Base-by-base conservation (phyloP, 129 eudicot species). In the Apium graveolens region DNA sequence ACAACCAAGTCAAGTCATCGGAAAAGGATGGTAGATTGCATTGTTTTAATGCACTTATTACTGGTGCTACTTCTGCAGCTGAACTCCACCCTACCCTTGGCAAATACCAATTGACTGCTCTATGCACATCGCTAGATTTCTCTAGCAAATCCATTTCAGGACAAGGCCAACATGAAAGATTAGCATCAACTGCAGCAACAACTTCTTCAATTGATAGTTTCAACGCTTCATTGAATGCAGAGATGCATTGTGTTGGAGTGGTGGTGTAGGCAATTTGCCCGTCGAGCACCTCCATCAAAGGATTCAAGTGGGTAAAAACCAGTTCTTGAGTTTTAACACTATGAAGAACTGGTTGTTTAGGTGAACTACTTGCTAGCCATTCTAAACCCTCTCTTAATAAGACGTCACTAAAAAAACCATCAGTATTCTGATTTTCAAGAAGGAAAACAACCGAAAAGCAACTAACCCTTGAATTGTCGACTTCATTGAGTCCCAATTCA, bases 61-160 rank as follows among this genome's bases (percentile, higher is more conserved):
- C 79, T 34, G 87, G 81, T 65, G 82, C 86, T 3, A 85, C 85
- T 83, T 79, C 87, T 62, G 90, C 75, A 76, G 82, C 75, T 44
- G 95, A 86, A 78, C 96, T 92, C 99, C 99, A 96, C 63, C 93
- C 96, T 70, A 89, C 41, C 46, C 49, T 81, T 8, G 99, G 99
- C 82, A 96, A 74, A 81, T 87, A 78, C 35, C 82, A 51, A 70
- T 77, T 81, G 51, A 86, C 81, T 9, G 76, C 86, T 73, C 75
- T 77, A 70, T 51, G 48, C 84, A 84, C 97, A 53, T 86, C 78
- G 46, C 82, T 80, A 0, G 78, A 76, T 71, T 83, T 79, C 38
- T 80, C 87, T 14, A 96, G 85, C 57, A 96, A 74, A 69, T 75
- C 77, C 57, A 89, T 83, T 83, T 92, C 99, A 18, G 97, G 93